Evolutionary conservation across 345 rosid species (phyloP), one percentile per base, ranked within the genome.

Genomic region (Populus alba): DNA sequence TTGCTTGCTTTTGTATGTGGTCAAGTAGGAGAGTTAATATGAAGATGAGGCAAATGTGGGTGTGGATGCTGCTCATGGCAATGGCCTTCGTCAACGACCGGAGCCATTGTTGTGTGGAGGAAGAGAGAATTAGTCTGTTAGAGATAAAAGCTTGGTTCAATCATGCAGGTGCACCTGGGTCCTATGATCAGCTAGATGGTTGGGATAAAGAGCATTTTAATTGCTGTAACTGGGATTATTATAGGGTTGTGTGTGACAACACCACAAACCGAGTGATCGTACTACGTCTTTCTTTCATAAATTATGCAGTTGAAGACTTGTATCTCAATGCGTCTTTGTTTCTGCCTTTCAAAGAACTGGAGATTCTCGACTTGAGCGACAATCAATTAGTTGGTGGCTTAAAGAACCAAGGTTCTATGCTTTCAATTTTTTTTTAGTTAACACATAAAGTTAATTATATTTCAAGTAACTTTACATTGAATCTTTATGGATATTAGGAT

Each of bases 231-330:
- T 35, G 70, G 70, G 0, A 0, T 25, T 25, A 25, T 25, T 25
- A 25, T 8, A 1, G 45, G 35, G 43, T 67, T 67, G 12, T 0
- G 41, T 67, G 70, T 22, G 37, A 67, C 41, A 31, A 0, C 43
- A 31, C 45, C 18, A 33, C 70, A 27, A 17, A 33, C 16, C n/a
- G 45, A 67, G 70, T 35, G 39, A 33, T 16, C 18, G 0, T 18
- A 12, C n/a, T 67, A 0, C 0, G 8, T 18, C 43, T 67, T 35
- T 15, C 3, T 0, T 0, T 0, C 0, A 0, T 35, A 25, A 66
- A 35, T 41, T 0, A 29, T 39, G 43, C 8, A 1, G 18, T 9
- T 1, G 18, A 18, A 18, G 70, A 17, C 20, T 67, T 18, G 70
- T 18, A 67, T 33, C 43, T 67, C 18, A 67, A 67, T 66, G 69